phyloP scores from a whole-genome alignment of 805 yeast genomes.

The Pichia membranifaciens region DNA sequence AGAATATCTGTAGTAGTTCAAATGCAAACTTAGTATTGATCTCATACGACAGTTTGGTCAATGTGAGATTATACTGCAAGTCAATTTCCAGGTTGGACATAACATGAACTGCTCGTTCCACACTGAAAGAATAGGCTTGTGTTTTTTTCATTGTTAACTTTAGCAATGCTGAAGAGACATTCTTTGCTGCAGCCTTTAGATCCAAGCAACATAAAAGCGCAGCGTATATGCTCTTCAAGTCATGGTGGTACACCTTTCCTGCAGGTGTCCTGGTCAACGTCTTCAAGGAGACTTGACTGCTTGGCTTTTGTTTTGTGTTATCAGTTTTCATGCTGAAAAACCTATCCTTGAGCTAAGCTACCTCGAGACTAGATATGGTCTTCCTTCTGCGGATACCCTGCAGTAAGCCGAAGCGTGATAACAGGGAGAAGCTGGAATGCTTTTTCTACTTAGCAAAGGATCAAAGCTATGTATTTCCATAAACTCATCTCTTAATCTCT shows the following conservation, averaged over 20 bases:
- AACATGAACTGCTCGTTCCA: conserved; percentile 43
- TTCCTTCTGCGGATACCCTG: no score
- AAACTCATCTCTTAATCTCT: no score
- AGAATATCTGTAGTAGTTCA: conserved; percentile 44
- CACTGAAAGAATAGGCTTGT: conserved; percentile 49
- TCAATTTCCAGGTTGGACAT: conserved; percentile 46
- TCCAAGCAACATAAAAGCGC: conserved; percentile 39
- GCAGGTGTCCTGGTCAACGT: conserved; percentile 37
- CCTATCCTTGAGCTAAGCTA: no score
- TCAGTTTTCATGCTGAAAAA: no score
- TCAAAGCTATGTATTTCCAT: no score
- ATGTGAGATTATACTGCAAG: conserved; percentile 44
- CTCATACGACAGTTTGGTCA: conserved; percentile 48
- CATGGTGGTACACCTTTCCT: conserved; percentile 49
- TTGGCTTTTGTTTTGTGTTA: not conserved
- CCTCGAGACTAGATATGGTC: no score
- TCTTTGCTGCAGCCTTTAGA: conserved; percentile 19
- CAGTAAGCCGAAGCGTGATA: no score
- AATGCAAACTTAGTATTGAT: conserved; percentile 45
- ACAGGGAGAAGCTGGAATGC: no score
- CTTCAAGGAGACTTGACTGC: conserved; percentile 9
- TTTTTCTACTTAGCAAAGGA: no score
- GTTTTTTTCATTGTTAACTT: conserved; percentile 13
- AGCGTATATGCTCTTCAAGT: conserved; percentile 56
- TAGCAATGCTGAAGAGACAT: not conserved